Conservation (phyloP, 306 rosid genomes). For the Vigna hirtella region DNA sequence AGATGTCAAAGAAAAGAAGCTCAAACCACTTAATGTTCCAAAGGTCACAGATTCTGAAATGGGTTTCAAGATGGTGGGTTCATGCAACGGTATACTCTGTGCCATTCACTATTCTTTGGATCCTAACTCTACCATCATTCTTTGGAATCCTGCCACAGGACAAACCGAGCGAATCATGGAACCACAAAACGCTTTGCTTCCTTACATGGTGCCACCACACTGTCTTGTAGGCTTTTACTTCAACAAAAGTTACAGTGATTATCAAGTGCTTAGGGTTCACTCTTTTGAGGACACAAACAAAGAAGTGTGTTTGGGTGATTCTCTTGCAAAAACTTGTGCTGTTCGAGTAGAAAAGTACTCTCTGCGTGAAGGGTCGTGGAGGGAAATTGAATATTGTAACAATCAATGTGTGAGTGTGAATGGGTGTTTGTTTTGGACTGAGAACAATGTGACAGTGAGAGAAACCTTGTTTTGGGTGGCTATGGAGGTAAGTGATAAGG, state of each 20-base stretch:
- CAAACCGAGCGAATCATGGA: conserved; percentile 39
- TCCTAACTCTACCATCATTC: conserved; percentile 30
- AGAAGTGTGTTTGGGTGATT: neutral
- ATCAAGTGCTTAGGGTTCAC: conserved; percentile 40
- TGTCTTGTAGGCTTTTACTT: conserved; percentile 45
- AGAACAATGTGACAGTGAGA: conserved; percentile 32
- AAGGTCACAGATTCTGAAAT: conserved; percentile 39
- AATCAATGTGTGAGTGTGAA: conserved; percentile 7
- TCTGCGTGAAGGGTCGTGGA: conserved; percentile 30
- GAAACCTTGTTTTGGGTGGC: conserved; percentile 46
- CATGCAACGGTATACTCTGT: conserved; percentile 48
- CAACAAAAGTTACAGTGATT: conserved; percentile 22
- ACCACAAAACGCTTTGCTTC: conserved; percentile 11
- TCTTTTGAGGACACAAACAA: conserved; percentile 17
- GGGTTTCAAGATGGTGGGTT: conserved; percentile 46
- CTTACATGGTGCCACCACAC: conserved; percentile 45
- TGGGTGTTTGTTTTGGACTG: conserved; percentile 48
- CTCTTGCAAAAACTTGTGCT: neutral
- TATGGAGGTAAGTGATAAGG: conserved; percentile 37
- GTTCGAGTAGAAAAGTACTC: conserved; percentile 37
- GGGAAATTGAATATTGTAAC: conserved; percentile 28
- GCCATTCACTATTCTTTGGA: conserved; percentile 39
- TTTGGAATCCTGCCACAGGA: conserved; percentile 44
- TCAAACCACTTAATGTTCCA: conserved; percentile 38
- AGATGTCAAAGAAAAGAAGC: conserved; percentile 9